These are phyloP conservation scores for Debaryomyces castellii DNA, from an alignment of 805 yeast genomes.

Conservation along the genomic window DNA sequence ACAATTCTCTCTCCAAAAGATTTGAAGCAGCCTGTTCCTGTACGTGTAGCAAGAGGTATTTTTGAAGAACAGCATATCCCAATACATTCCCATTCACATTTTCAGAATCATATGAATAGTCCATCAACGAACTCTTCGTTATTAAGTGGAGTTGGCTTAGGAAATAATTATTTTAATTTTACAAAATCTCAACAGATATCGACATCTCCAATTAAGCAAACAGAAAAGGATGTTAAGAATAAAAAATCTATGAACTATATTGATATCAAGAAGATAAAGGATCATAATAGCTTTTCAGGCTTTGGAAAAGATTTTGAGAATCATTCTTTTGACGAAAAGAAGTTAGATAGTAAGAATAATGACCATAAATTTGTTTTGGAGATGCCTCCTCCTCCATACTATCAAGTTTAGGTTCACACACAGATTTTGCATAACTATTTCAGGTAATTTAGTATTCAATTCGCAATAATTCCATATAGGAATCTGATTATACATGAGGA, in stretches of 20 bases:
- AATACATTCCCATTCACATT: slow-evolving; percentile 18
- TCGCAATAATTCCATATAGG: not conserved
- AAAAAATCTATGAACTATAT: slow-evolving; percentile 24
- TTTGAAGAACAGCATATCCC: slow-evolving; percentile 8
- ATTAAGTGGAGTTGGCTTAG: slow-evolving; percentile 37
- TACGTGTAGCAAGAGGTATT: slow-evolving; percentile 6
- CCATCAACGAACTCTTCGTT: slow-evolving; percentile 10
- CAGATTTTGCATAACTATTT: not conserved
- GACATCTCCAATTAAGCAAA: slow-evolving; percentile 26
- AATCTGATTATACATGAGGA: not conserved
- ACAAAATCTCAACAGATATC: slow-evolving; percentile 20
- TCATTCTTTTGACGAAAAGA: not conserved
- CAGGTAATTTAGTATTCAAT: not conserved
- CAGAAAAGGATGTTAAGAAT: slow-evolving; percentile 6
- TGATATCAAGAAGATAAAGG: slow-evolving; percentile 18
- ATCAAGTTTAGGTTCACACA: slow-evolving; percentile 1
- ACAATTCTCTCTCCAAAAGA: not conserved
- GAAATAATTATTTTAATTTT: slow-evolving; percentile 36
- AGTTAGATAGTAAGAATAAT: not conserved
- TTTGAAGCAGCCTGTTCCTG: slow-evolving; percentile 14
- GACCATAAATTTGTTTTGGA: not conserved
- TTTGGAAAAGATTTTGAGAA: not conserved
- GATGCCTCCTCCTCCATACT: slow-evolving; percentile 7
- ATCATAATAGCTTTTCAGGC: not conserved
- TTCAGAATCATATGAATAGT: slow-evolving; percentile 17